Conservation (phyloP, 2,329 filamentous ascomycete species). For the Colletotrichum graminicola region DNA sequence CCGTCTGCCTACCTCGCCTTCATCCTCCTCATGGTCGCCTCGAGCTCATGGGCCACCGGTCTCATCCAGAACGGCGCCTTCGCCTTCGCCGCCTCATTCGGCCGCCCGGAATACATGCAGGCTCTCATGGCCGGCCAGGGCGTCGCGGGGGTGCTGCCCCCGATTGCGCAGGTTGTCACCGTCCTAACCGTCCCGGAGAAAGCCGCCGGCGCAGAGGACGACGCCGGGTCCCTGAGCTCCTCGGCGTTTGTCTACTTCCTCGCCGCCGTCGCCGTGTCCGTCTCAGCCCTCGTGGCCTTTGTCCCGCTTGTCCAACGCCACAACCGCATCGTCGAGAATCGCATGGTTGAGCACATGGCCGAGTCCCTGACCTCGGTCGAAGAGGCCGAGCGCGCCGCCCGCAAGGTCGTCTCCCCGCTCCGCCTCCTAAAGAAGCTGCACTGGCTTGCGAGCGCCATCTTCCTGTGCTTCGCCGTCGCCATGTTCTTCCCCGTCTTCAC, state of each 20-base stretch:
- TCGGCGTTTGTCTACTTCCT: slow-evolving; percentile 93
- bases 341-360: slow-evolving; percentile 62
- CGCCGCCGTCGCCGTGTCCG: slow-evolving; percentile 83
- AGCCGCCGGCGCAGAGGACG: slow-evolving; percentile 37
- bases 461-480: slow-evolving; percentile 83
- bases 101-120: slow-evolving; percentile 89
- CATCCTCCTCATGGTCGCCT: slow-evolving; percentile 83
- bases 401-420: slow-evolving; percentile 66
- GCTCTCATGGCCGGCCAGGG: slow-evolving; percentile 96
- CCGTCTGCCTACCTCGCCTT: slow-evolving; percentile 82
- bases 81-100: slow-evolving; percentile 89
- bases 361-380: slow-evolving; percentile 64
- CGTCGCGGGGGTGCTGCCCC: slow-evolving; percentile 89
- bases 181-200: slow-evolving; percentile 74
- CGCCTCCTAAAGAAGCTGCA: slow-evolving; percentile 81
- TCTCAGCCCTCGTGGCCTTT: slow-evolving; percentile 78
- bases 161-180: slow-evolving; percentile 86
- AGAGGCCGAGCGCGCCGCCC: slow-evolving; percentile 64
- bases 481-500: slow-evolving; percentile 99
- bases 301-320: slow-evolving; percentile 76
- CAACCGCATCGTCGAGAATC: slow-evolving; percentile 63
- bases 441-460: slow-evolving; percentile 82
- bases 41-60: slow-evolving; percentile 83
- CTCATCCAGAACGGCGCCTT: slow-evolving; percentile 95
- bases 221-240: slow-evolving; percentile 60